A percentile compares a stretch with the other conserved stretches of the same genome.
These are phyloP conservation scores for Glycine latifolia DNA, from an alignment of 306 rosid genomes.

Conservation along the genomic window DNA sequence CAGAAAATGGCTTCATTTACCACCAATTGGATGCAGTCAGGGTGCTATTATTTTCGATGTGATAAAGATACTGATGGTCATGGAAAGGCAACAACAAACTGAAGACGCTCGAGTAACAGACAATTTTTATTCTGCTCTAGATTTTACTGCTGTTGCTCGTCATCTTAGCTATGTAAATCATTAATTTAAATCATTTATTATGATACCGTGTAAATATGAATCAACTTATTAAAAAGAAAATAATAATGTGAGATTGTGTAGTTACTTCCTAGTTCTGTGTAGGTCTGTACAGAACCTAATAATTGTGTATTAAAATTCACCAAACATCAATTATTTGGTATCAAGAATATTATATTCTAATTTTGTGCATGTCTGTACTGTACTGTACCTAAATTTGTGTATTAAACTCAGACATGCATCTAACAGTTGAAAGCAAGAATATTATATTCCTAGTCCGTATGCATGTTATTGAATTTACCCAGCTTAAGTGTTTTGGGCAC, in stretches of 20 bases:
- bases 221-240: background rate
- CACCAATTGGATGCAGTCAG: background rate
- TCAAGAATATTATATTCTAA: background rate
- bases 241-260: conserved; percentile 43
- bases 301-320: conserved; percentile 18
- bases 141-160: background rate
- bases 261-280: conserved; percentile 40
- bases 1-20: background rate
- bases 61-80: conserved; percentile 9
- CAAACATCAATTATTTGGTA: conserved; percentile 3
- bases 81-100: background rate
- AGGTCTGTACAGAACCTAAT: conserved; percentile 43
- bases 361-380: conserved; percentile 35
- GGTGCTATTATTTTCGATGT: conserved; percentile 27
- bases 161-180: background rate
- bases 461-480: background rate
- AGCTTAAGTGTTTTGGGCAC: background rate
- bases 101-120: conserved; percentile 26
- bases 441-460: background rate
- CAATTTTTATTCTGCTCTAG: background rate
- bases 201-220: conserved; percentile 26
- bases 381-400: conserved; percentile 15
- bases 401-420: background rate
- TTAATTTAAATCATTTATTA: conserved; percentile 11
- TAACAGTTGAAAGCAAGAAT: conserved; percentile 10